A percentile compares a stretch with the other conserved stretches of the same genome.
These are phyloP conservation scores for Lipomyces yarrowii DNA, from an alignment of 1,139 yeast genomes.

Conservation along the genomic window DNA sequence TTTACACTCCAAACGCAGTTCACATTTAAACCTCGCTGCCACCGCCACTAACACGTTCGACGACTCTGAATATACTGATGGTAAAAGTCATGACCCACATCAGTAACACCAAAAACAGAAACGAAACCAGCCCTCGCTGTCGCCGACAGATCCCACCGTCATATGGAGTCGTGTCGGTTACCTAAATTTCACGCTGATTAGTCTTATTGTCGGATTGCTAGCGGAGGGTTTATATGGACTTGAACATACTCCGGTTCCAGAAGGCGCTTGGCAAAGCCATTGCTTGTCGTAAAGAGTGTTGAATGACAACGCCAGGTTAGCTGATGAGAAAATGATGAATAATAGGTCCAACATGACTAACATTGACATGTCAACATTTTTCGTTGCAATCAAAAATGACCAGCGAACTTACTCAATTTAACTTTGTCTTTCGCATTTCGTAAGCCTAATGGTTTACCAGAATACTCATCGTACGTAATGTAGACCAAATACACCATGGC, in stretches of 20 bases:
- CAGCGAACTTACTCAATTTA: conserved; percentile 48
- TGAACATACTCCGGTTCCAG: neutral
- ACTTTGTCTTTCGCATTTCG: conserved; percentile 82
- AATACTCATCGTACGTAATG: conserved; percentile 87
- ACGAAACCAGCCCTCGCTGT: conserved; percentile 77
- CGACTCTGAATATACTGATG: conserved; percentile 79
- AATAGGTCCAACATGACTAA: conserved; percentile 68
- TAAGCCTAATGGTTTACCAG: conserved; percentile 87
- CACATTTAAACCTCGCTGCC: neutral
- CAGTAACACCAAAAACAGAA: conserved; percentile 70
- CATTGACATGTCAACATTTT: neutral
- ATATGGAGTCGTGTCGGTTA: conserved; percentile 34
- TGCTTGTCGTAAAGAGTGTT: conserved; percentile 76
- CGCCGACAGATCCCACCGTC: conserved; percentile 63
- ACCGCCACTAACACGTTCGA: conserved; percentile 58
- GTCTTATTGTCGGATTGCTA: neutral
- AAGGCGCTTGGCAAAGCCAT: conserved; percentile 66
- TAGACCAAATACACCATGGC: conserved; percentile 78
- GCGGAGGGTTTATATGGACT: neutral
- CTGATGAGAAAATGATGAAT: conserved; percentile 90
- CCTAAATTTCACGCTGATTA: neutral
- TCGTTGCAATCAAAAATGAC: neutral
- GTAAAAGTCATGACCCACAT: conserved; percentile 88
- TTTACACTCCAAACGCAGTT: neutral
- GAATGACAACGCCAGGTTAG: conserved; percentile 82